phyloP scores from a whole-genome alignment of 1,284 basidiomycete species.

The Serendipita sp. region DNA sequence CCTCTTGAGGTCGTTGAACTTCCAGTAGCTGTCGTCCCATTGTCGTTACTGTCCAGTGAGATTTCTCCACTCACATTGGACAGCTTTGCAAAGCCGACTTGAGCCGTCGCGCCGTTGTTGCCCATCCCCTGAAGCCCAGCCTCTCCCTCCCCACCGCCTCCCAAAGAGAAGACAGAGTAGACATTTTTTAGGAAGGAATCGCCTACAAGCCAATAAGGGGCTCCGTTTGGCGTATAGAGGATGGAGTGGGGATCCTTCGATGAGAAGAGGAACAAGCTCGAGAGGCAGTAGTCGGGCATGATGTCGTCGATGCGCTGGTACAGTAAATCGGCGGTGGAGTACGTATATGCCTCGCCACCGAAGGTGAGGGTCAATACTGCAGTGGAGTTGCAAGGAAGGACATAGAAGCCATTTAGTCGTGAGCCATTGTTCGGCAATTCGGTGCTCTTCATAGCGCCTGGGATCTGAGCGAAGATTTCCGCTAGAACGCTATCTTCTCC shows the following conservation, averaged over 20 bases:
- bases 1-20: neutral
- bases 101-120: neutral
- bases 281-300: slow-evolving; percentile 4
- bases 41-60: neutral
- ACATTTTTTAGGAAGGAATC: slow-evolving; percentile 28
- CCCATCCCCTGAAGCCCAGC: slow-evolving; percentile 5
- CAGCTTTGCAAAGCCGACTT: slow-evolving; percentile 1
- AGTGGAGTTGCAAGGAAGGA: slow-evolving; percentile 17
- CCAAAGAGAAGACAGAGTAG: slow-evolving; percentile 24
- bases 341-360: slow-evolving; percentile 15
- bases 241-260: neutral
- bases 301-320: slow-evolving; percentile 2
- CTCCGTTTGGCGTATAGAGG: neutral
- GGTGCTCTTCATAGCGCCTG: slow-evolving; percentile 5
- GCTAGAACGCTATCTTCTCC: slow-evolving; percentile 17
- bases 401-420: slow-evolving; percentile 7
- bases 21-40: neutral
- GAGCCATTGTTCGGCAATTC: neutral
- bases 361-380: slow-evolving; percentile 20
- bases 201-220: slow-evolving; percentile 22
- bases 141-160: neutral
- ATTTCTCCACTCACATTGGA: neutral
- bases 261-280: neutral
- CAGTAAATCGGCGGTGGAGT: neutral
- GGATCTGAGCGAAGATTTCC: slow-evolving; percentile 12